phyloP scores from a whole-genome alignment of 2,329 filamentous ascomycete genomes.

The Claviceps pazoutovae region DNA sequence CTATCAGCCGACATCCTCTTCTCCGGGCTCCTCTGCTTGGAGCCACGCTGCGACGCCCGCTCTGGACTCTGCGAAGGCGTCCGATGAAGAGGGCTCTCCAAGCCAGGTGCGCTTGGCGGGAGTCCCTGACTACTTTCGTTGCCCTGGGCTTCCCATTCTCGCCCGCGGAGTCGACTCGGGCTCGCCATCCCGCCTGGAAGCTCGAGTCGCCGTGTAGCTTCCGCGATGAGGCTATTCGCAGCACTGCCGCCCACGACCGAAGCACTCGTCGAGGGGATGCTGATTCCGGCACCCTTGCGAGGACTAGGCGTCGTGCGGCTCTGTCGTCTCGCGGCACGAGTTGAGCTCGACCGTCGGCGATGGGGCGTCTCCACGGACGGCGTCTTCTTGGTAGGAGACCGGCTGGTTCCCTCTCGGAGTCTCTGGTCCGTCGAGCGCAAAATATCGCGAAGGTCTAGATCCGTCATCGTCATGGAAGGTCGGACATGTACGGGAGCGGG shows the following conservation, averaged over 20 bases:
- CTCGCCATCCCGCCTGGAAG: constrained; percentile 26
- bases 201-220: constrained; percentile 22
- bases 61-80: constrained; percentile 10
- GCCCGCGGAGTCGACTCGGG: constrained; percentile 25
- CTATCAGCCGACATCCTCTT: constrained; percentile 25
- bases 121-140: constrained; percentile 4
- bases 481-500: constrained; percentile 11
- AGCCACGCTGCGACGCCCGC: constrained; percentile 10
- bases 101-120: constrained; percentile 3
- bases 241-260: constrained; percentile 20
- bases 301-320: constrained; percentile 14
- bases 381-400: constrained; percentile 17
- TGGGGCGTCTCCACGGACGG: constrained; percentile 13
- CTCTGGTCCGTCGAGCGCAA: constrained; percentile 38
- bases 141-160: constrained; percentile 13
- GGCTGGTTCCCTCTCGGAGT: constrained; percentile 25
- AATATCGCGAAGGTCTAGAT: constrained; percentile 37
- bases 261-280: constrained; percentile 8
- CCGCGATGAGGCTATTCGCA: constrained; percentile 27
- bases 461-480: constrained; percentile 21
- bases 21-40: constrained; percentile 5
- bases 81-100: constrained; percentile 5
- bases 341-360: constrained; percentile 3
- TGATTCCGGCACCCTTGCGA: constrained; percentile 13
- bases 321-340: constrained; percentile 7